Base-by-base conservation (phyloP, 345 rosid genomes). In the Boechera divaricarpa region DNA sequence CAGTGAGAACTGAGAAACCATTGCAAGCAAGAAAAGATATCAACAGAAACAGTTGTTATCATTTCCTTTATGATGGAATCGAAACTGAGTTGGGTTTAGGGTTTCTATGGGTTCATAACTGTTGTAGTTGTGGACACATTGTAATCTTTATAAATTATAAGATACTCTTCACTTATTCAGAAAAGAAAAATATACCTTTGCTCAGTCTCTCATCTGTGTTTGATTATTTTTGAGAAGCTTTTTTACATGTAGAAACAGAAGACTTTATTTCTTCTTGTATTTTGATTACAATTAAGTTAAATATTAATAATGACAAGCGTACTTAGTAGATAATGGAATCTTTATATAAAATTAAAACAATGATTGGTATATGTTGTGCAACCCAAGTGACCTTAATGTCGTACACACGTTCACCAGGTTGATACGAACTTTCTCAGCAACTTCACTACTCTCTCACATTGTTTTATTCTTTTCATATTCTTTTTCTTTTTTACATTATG, bases 361-460 rank as follows among this genome's bases (percentile, higher is more conserved):
- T 77, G 71, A 77, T 70, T 77, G 67, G 76, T 56, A 16, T 57
- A 70, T 70, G 72, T 63, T 59, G 72, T 70, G 72, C 76, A 54
- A 70, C 76, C 71, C 72, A 70, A 65, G 72, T 70, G 80, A 70
- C 45, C 3, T 56, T 63, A 16, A 45, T 36, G 80, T 70, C 53
- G 76, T 63, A 63, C 72, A 58, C 80, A 77, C 80, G 80, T 71
- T 77, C 72, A 62, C 29, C 45, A 54, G 56, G 8, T 77, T 69
- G 4, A 10, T 21, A 53, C 12, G 57, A 70, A 77, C 35, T 63
- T 64, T 56, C 76, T 70, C 60, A 39, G 71, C 76, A 70, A 7
- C 60, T 62, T 77, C 80, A 69, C 69, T 52, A 57, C 53, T 29
- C 7, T 57, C 5, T 42, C 57, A 70, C 57, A 70, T 57, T 70